Evolutionary conservation across 208 protist genomes (phyloP).

Genomic region (Porcisia hertigi): DNA sequence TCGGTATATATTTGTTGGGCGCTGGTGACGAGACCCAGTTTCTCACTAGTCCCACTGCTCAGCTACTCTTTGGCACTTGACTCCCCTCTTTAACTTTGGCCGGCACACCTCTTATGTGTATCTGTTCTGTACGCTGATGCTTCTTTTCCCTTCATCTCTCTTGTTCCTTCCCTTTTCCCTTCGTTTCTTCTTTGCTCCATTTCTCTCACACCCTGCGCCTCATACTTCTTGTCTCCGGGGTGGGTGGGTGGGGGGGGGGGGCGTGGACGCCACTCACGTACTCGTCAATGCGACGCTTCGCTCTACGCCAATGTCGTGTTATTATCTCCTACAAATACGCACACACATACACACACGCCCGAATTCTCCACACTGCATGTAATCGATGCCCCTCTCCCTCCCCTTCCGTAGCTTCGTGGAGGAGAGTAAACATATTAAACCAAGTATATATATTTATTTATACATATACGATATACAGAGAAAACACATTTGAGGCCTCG

Average conservation of each 20-base stretch:
- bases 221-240: not conserved
- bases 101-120: not conserved
- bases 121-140: not conserved
- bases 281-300: slow-evolving; percentile 4
- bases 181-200: not conserved
- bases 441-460: slow-evolving; percentile 5
- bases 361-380: no score
- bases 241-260: no score
- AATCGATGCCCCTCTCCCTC: no score
- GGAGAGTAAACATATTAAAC: not conserved
- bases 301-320: slow-evolving; percentile 15
- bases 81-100: not conserved
- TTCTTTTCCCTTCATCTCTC: not conserved
- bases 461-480: not conserved
- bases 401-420: no score
- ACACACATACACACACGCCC: no score
- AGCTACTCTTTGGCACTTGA: not conserved
- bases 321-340: not conserved
- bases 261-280: not conserved
- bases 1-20: not conserved
- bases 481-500: not conserved
- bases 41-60: not conserved
- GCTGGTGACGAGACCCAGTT: not conserved
- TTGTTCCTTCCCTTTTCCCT: not conserved
- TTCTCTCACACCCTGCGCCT: not conserved